Evolutionary conservation across 768 basidiomycete species (phyloP), one percentile per base, ranked within the genome.

Genomic region (Rickenella mellea): DNA sequence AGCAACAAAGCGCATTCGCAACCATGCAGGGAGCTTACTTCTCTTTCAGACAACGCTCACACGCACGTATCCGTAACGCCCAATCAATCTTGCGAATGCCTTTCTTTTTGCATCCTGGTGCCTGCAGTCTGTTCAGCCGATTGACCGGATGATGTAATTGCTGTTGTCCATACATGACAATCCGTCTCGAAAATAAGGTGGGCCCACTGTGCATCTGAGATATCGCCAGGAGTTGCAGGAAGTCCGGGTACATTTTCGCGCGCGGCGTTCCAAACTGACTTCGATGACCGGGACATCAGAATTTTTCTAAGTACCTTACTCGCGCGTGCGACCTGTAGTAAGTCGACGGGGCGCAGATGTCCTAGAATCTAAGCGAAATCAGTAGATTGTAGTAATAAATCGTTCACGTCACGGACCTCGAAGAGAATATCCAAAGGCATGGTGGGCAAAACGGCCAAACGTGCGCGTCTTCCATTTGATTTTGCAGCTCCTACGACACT

Each of bases 401-500:
- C 31, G 19, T 11, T 27, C 30, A 5, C 2, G 8, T 19, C 15
- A 27, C 38, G n/a, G 25, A 59, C 59, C 49, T 61, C 57, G n/a
- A 45, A 48, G 25, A 61, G 44, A 22, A 61, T 44, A 22, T 61
- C 59, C 12, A 60, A 41, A 8, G 57, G 53, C 50, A 61, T 46
- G 2, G 37, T 19, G 41, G 42, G 35, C 24, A 47, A 35, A 33
- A 51, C 26, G 36, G n/a, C n/a, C n/a, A n/a, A n/a, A n/a, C n/a
- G n/a, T n/a, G n/a, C n/a, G n/a, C n/a, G n/a, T n/a, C n/a, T n/a
- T n/a, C n/a, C n/a, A n/a, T n/a, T n/a, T n/a, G n/a, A n/a, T n/a
- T n/a, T n/a, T n/a, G n/a, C n/a, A n/a, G n/a, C n/a, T n/a, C n/a
- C n/a, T n/a, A n/a, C n/a, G n/a, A n/a, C n/a, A n/a, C n/a, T n/a